Conservation (phyloP, 306 rosid genomes). For the Inga oerstediana region DNA sequence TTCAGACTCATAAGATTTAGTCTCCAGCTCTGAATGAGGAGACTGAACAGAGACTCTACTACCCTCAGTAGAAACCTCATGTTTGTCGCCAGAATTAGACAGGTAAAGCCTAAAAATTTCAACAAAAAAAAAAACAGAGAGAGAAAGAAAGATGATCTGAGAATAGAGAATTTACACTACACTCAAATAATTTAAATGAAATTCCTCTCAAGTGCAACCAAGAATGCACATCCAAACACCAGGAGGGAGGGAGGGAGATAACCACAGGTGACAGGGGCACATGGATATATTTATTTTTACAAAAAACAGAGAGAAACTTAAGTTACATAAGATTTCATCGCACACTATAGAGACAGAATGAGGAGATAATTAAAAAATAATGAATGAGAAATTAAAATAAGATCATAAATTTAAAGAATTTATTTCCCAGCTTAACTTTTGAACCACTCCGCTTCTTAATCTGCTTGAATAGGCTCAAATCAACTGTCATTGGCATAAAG, state of each 20-base stretch:
- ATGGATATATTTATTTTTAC: background rate
- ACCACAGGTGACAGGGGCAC: background rate
- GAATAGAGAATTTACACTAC: background rate
- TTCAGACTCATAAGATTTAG: slow-evolving; percentile 42
- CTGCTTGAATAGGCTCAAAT: no score
- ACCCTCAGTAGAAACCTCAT: slow-evolving; percentile 29
- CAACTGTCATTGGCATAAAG: no score
- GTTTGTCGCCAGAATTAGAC: slow-evolving; percentile 43
- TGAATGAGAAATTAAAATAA: background rate
- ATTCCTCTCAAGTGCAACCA: background rate
- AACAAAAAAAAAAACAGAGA: background rate
- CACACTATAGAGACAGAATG: background rate
- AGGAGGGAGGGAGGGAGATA: background rate
- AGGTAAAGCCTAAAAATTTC: slow-evolving; percentile 55
- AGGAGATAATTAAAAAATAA: background rate
- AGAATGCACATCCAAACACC: background rate
- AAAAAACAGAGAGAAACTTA: background rate
- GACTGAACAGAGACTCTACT: slow-evolving; percentile 37
- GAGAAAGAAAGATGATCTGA: background rate
- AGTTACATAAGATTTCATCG: background rate
- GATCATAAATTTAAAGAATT: background rate
- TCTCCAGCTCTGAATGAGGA: slow-evolving; percentile 40
- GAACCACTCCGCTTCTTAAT: background rate
- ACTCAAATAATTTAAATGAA: background rate
- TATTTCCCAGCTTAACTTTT: background rate